Conservation (phyloP, 2,329 filamentous ascomycete species). For the Rutstroemia sydowiana region DNA sequence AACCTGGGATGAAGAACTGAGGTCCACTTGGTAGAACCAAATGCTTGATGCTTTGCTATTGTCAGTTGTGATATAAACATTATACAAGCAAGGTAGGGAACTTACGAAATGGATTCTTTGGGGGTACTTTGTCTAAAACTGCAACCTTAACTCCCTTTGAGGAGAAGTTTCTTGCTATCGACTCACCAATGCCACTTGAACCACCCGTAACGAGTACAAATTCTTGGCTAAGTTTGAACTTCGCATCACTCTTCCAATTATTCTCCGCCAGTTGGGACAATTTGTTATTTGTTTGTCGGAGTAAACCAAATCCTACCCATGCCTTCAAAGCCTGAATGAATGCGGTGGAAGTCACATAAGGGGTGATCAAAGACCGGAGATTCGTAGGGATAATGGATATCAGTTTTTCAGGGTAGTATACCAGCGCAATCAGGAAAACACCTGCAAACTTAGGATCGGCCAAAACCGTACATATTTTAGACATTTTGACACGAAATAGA, state of each 20-base stretch:
- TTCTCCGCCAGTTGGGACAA: slow-evolving; percentile 43
- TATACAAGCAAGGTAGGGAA: too few relatives aligned
- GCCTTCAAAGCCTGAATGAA: slow-evolving; percentile 16
- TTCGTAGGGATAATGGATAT: slow-evolving; percentile 15
- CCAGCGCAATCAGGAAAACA: slow-evolving; percentile 18
- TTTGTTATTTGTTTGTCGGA: slow-evolving; percentile 40
- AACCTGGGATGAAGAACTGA: slow-evolving; percentile 51
- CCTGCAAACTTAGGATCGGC: slow-evolving; percentile 17
- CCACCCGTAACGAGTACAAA: slow-evolving; percentile 71
- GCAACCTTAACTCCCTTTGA: slow-evolving; percentile 58
- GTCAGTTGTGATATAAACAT: too few relatives aligned
- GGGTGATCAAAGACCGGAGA: too few relatives aligned
- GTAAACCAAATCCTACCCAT: slow-evolving; percentile 45
- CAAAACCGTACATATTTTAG: neutral
- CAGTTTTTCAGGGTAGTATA: slow-evolving; percentile 23
- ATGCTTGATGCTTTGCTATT: slow-evolving; percentile 47
- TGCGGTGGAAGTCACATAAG: slow-evolving; percentile 14
- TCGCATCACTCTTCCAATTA: slow-evolving; percentile 42
- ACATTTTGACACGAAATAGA: neutral
- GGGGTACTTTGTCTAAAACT: slow-evolving; percentile 59
- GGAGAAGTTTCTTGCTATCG: slow-evolving; percentile 56
- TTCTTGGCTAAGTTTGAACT: slow-evolving; percentile 58
- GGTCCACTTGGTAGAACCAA: slow-evolving; percentile 60
- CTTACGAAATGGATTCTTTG: slow-evolving; percentile 31
- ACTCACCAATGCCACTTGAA: slow-evolving; percentile 52